Base-by-base conservation (phyloP, 495 filamentous ascomycete species). In the Peziza echinospora region DNA sequence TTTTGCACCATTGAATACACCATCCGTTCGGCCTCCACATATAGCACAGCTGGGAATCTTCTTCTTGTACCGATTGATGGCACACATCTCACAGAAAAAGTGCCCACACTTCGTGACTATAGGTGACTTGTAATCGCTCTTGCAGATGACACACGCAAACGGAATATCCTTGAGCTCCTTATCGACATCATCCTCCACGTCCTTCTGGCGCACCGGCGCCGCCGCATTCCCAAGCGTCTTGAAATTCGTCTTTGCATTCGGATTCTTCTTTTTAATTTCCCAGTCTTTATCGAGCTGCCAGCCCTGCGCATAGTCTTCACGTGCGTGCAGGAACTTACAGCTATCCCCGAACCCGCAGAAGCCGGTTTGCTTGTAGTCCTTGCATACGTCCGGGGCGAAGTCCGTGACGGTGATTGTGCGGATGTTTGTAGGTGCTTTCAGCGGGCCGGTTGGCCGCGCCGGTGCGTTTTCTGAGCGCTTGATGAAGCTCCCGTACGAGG, bases 281-380 rank as follows among this genome's bases (percentile, higher is more conserved):
- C 89, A 97, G 19, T 96, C 91, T 10, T 70, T 67, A 60, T 97
- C 89, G 9, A 96, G 65, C 56, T 96, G 82, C 91, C 91, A 97
- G 2, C 89, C 89, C 62, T 84, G 78, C 41, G 83, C 80, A 58
- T 91, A 87, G 61, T 89, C 82, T 53, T 91, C 82, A 9, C 91
- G 71, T 1, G 74, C 73, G 56, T 97, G 87, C 2, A 86, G 60
- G 63, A 82, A 96, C 59, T 87, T 91, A 65, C 85, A 92, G n/a
- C 62, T 72, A 48, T 84, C 77, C 4, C 78, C 80, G 47, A 80
- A 87, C 1, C 80, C 83, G 57, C 79, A 86, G 60, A 76, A 84
- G 2, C 85, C 85, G 0, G 83, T 92, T 52, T 82, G 72, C 51
- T 91, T 91, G 60, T 83, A 92, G 60, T 96, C 89, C 61, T 94